Evolutionary conservation across 2,329 filamentous ascomycete species (phyloP).

Genomic region (Colletotrichum liriopes): DNA sequence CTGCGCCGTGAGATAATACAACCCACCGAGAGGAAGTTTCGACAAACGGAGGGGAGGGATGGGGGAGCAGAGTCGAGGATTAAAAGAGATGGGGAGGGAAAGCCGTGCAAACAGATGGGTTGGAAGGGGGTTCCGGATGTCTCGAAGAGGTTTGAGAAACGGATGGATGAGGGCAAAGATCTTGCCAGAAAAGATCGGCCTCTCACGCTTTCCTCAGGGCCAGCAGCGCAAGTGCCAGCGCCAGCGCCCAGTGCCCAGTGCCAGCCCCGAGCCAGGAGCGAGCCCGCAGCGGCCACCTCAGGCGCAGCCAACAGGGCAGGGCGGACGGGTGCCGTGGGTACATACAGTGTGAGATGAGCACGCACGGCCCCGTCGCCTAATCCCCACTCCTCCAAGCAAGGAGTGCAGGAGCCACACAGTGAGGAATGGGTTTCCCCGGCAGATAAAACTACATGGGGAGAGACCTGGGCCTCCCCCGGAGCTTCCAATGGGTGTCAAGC

Average conservation of each 20-base stretch:
- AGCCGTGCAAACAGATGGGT: conserved; percentile 40
- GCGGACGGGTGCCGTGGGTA: not conserved
- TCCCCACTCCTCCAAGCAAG: conserved; percentile 1
- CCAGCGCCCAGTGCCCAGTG: conserved; percentile 13
- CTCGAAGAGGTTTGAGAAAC: conserved; percentile 47
- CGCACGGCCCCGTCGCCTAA: not conserved
- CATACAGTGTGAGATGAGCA: not conserved
- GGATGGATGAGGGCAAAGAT: conserved; percentile 46
- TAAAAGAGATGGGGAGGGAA: conserved; percentile 42
- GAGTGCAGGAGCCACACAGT: conserved; percentile 32
- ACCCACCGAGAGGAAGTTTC: conserved; percentile 36
- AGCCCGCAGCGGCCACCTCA: conserved; percentile 12
- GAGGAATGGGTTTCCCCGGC: conserved; percentile 7
- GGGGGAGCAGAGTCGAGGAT: conserved; percentile 15
- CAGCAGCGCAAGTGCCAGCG: conserved; percentile 24
- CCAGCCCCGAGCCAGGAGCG: conserved; percentile 3
- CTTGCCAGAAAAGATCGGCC: conserved; percentile 44
- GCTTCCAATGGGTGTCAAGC: conserved; percentile 17
- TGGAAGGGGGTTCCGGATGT: conserved; percentile 43
- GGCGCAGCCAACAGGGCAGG: conserved; percentile 5
- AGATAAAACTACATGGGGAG: conserved; percentile 35
- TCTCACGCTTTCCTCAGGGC: conserved; percentile 34
- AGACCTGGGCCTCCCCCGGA: conserved; percentile 6
- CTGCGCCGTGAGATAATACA: conserved; percentile 32
- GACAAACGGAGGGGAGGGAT: not conserved